Conservation (phyloP, 306 rosid species). For the Prosopis cineraria region DNA sequence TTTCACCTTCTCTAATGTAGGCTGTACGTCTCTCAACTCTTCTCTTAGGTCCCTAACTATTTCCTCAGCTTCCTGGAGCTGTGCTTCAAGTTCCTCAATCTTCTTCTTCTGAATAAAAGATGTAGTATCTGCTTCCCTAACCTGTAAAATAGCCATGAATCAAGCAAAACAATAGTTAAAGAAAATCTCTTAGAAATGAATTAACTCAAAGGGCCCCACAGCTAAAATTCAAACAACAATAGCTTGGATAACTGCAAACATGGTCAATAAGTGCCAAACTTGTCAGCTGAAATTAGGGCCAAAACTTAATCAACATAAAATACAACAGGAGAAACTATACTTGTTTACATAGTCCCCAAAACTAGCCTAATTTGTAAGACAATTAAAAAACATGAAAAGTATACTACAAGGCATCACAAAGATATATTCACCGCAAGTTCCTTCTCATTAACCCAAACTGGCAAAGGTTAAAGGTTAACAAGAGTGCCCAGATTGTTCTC, state of each 20-base stretch:
- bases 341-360: slow-evolving; percentile 7
- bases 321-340: background rate
- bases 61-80: slow-evolving; percentile 87
- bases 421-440: background rate
- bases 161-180: slow-evolving; percentile 26
- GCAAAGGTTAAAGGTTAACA: background rate
- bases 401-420: background rate
- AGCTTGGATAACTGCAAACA: background rate
- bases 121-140: slow-evolving; percentile 52
- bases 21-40: slow-evolving; percentile 70
- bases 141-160: slow-evolving; percentile 49
- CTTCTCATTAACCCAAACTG: slow-evolving; percentile 3
- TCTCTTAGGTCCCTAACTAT: slow-evolving; percentile 79
- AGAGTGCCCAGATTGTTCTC: background rate
- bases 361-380: slow-evolving; percentile 26
- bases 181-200: slow-evolving; percentile 17
- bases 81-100: slow-evolving; percentile 89
- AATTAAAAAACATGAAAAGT: slow-evolving; percentile 2
- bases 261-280: background rate
- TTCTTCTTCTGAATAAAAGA: slow-evolving; percentile 62
- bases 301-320: background rate
- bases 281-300: slow-evolving; percentile 14
- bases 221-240: slow-evolving; percentile 6
- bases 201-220: slow-evolving; percentile 1
- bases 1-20: slow-evolving; percentile 58